phyloP scores from a whole-genome alignment of 1,284 basidiomycete genomes.

The Calocybe gambosa region DNA sequence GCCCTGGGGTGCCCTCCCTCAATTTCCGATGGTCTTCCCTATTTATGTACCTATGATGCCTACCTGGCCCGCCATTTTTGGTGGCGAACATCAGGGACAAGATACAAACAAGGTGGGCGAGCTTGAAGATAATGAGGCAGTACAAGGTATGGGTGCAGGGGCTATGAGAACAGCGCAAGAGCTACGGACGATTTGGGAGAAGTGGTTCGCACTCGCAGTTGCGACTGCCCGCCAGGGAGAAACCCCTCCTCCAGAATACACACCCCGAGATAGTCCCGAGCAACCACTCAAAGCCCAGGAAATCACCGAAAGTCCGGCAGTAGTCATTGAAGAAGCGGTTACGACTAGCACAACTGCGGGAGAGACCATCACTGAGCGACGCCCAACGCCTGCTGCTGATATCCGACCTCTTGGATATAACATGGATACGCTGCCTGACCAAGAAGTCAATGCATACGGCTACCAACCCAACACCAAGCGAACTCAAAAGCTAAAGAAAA shows the following conservation, averaged over 20 bases:
- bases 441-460: conserved; percentile 61
- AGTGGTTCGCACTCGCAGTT: conserved; percentile 55
- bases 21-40: conserved; percentile 76
- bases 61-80: conserved; percentile 57
- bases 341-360: conserved; percentile 9
- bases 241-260: conserved; percentile 63
- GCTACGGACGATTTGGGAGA: conserved; percentile 65
- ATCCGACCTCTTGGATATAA: conserved; percentile 46
- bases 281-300: conserved; percentile 1
- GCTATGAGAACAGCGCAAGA: conserved; percentile 49
- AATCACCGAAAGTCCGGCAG: conserved; percentile 1
- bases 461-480: conserved; percentile 54
- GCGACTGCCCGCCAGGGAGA: conserved; percentile 45
- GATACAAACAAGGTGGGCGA: conserved; percentile 25
- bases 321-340: conserved; percentile 6
- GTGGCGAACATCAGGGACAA: conserved; percentile 33
- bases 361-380: conserved; percentile 16
- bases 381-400: conserved; percentile 23
- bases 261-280: conserved; percentile 41
- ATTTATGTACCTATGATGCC: conserved; percentile 68
- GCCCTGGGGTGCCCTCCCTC: conserved; percentile 63
- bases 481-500: conserved; percentile 53
- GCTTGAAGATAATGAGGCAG: conserved; percentile 29
- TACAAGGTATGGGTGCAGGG: conserved; percentile 31
- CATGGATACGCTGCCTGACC: conserved; percentile 44